Conservation (phyloP, 352 stramenopile genomes). For the Pythium brassicae region DNA sequence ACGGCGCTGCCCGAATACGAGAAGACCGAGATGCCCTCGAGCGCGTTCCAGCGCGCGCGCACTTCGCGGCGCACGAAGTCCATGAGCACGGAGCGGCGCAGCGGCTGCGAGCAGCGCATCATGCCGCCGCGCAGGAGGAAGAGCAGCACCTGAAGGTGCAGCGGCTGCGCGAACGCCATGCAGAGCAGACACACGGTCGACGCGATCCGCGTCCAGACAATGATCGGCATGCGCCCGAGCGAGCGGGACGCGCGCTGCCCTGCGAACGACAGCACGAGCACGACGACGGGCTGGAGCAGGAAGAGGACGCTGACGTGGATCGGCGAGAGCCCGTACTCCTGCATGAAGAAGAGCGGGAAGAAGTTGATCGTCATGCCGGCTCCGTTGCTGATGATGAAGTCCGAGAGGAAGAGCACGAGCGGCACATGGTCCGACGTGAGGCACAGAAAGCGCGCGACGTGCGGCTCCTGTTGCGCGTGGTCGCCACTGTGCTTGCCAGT, state of each 20-base stretch:
- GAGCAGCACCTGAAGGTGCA: slow-evolving; percentile 29
- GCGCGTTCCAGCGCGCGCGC: slow-evolving; percentile 64
- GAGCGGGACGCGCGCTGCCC: slow-evolving; percentile 35
- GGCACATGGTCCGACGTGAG: slow-evolving; percentile 44
- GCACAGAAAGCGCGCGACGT: slow-evolving; percentile 19
- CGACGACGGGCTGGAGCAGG: slow-evolving; percentile 39
- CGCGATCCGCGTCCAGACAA: slow-evolving; percentile 37
- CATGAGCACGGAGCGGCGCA: slow-evolving; percentile 73
- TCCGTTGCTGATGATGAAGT: slow-evolving; percentile 70
- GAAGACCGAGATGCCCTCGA: slow-evolving; percentile 59
- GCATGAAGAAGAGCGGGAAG: slow-evolving; percentile 64
- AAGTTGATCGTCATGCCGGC: slow-evolving; percentile 53
- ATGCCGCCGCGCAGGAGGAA: slow-evolving; percentile 50
- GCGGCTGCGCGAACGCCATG: slow-evolving; percentile 32
- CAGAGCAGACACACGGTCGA: slow-evolving; percentile 35
- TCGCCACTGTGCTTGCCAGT: too few relatives aligned
- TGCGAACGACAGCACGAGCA: slow-evolving; percentile 35
- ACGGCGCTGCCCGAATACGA: slow-evolving; percentile 62
- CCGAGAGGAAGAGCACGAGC: slow-evolving; percentile 52
- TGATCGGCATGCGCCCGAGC: slow-evolving; percentile 46
- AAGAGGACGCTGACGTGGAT: slow-evolving; percentile 56
- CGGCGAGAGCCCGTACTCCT: slow-evolving; percentile 48
- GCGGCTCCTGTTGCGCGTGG: background rate
- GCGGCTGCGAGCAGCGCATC: slow-evolving; percentile 56
- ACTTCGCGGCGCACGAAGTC: slow-evolving; percentile 59